phyloP scores from a whole-genome alignment of 2,329 filamentous ascomycete species.

The Tetracladium maxilliforme region DNA sequence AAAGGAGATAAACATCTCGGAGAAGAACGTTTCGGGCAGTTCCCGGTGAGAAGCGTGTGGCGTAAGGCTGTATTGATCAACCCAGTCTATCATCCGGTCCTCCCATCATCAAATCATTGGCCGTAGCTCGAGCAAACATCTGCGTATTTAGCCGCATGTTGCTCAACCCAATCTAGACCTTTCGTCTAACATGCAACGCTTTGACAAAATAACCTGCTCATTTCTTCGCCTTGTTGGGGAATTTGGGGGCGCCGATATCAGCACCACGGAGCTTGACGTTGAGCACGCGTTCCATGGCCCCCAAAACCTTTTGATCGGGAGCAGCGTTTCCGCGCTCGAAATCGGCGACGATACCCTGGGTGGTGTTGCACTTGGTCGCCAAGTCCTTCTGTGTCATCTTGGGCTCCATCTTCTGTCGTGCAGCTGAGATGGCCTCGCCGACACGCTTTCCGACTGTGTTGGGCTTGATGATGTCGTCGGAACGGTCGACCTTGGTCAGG shows the following conservation, averaged over 20 bases:
- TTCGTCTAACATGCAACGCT: too few relatives aligned
- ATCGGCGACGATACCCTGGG: conserved; percentile 62
- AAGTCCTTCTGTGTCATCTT: conserved; percentile 91
- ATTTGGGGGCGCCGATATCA: conserved; percentile 75
- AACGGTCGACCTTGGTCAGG: conserved; percentile 93
- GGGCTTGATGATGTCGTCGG: conserved; percentile 94
- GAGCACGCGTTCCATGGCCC: conserved; percentile 66
- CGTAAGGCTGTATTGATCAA: too few relatives aligned
- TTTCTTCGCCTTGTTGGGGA: conserved; percentile 59
- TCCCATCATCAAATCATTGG: too few relatives aligned
- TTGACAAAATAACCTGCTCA: too few relatives aligned
- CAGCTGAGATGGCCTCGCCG: conserved; percentile 67
- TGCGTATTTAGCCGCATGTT: neutral
- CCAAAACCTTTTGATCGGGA: conserved; percentile 74
- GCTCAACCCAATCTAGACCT: too few relatives aligned
- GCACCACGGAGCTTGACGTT: conserved; percentile 76
- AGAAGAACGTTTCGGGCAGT: too few relatives aligned
- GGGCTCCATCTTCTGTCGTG: conserved; percentile 69
- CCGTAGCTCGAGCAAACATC: neutral
- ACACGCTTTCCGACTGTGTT: conserved; percentile 77
- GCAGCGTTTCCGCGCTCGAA: conserved; percentile 69
- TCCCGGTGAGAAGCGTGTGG: too few relatives aligned
- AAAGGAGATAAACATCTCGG: too few relatives aligned
- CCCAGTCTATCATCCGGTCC: too few relatives aligned
- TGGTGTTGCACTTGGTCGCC: conserved; percentile 82